phyloP scores from a whole-genome alignment of 1,284 basidiomycete species.

The Erythrobasidium hasegawianum region DNA sequence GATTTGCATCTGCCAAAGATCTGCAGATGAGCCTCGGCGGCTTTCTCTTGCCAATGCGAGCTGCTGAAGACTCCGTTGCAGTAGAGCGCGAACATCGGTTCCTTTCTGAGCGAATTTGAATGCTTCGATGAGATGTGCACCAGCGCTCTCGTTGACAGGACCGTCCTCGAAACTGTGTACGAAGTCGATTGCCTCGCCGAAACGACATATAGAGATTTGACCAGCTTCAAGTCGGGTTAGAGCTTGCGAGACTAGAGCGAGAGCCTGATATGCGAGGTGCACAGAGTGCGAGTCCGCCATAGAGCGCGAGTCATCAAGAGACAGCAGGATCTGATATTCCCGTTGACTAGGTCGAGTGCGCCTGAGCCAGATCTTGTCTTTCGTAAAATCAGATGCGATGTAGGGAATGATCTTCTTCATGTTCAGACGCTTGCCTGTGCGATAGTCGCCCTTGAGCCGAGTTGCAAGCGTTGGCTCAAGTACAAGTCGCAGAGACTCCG shows the following conservation, averaged over 20 bases:
- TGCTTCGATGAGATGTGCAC: constrained; percentile 71
- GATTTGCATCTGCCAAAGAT: constrained; percentile 96
- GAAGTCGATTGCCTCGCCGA: constrained; percentile 82
- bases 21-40: constrained; percentile 54
- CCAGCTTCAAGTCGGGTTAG: constrained; percentile 90
- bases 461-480: constrained; percentile 93
- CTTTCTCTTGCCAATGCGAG: constrained; percentile 54
- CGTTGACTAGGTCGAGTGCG: constrained; percentile 88
- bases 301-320: constrained; percentile 91
- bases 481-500: constrained; percentile 94
- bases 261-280: constrained; percentile 89
- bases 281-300: constrained; percentile 94
- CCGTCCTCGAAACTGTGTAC: constrained; percentile 76
- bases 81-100: constrained; percentile 80
- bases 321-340: constrained; percentile 93
- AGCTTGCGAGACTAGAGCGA: constrained; percentile 87
- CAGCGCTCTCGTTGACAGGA: constrained; percentile 71
- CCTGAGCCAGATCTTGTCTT: constrained; percentile 98
- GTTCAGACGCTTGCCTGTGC: constrained; percentile 94
- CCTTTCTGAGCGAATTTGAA: constrained; percentile 89
- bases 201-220: constrained; percentile 85
- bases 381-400: constrained; percentile 98
- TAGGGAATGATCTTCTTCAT: constrained; percentile 99
- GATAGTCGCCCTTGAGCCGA: constrained; percentile 92
- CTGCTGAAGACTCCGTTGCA: constrained; percentile 75